Percentiles rank a stretch among this genome's conserved stretches.
Evolutionary conservation across 352 stramenopile species (phyloP).

Genomic region (Phytophthora quininea): DNA sequence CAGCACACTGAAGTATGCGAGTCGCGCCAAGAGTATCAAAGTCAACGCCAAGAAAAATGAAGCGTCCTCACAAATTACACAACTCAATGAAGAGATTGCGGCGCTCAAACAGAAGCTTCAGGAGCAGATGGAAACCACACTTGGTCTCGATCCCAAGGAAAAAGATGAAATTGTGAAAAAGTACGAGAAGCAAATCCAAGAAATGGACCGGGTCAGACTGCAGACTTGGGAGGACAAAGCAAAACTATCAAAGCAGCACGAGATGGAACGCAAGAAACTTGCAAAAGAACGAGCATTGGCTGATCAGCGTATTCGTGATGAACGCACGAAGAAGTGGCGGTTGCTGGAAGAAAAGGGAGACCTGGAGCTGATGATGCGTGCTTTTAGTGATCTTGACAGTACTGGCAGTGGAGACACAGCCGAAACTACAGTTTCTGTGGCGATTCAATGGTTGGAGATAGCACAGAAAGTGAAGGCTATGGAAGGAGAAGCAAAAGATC

Average conservation of each 20-base stretch:
- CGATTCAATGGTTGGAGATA: constrained; percentile 55
- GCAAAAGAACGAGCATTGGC: constrained; percentile 80
- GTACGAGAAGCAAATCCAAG: constrained; percentile 90
- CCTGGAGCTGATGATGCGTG: constrained; percentile 80
- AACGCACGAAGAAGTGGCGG: constrained; percentile 86
- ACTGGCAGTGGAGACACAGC: constrained; percentile 38
- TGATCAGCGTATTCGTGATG: constrained; percentile 81
- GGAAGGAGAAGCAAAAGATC: constrained; percentile 79
- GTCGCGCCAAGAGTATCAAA: constrained; percentile 94
- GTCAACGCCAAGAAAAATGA: constrained; percentile 94
- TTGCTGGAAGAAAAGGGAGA: constrained; percentile 85
- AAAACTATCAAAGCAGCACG: constrained; percentile 85
- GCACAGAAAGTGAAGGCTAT: constrained; percentile 64
- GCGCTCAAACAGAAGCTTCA: constrained; percentile 86
- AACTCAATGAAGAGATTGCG: constrained; percentile 91
- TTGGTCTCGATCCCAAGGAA: constrained; percentile 81
- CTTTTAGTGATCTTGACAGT: constrained; percentile 63
- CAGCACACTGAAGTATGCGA: constrained; percentile 96
- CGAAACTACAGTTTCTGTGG: constrained; percentile 37
- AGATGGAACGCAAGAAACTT: constrained; percentile 83
- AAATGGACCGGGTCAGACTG: constrained; percentile 85
- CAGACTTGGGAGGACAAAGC: constrained; percentile 92
- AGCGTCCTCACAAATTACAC: constrained; percentile 88
- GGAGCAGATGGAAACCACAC: constrained; percentile 69
- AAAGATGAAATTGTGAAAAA: constrained; percentile 89